Percentiles rank a stretch among this genome's conserved stretches.
phyloP scores from a whole-genome alignment of 495 filamentous ascomycete species.

The Bryoglossum gracile region DNA sequence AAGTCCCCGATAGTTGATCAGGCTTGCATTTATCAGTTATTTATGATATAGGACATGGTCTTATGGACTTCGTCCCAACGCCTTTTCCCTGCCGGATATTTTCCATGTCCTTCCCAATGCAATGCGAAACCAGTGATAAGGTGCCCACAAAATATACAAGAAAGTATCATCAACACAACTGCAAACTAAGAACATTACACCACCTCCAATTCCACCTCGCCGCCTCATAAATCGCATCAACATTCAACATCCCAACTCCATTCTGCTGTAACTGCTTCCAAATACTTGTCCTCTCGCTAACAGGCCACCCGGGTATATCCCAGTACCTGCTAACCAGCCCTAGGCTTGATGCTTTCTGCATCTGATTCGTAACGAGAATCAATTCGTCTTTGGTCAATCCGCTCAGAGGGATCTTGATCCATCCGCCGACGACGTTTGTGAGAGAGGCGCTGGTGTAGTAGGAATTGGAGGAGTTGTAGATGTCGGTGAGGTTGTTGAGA shows the following conservation, averaged over 20 bases:
- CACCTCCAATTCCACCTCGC: slow-evolving; percentile 20
- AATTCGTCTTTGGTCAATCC: slow-evolving; percentile 28
- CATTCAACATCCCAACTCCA: slow-evolving; percentile 19
- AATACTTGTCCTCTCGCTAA: slow-evolving; percentile 10
- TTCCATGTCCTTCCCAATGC: too few relatives aligned
- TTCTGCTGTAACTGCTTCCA: slow-evolving; percentile 14
- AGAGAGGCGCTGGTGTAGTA: slow-evolving; percentile 44
- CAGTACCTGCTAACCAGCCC: slow-evolving; percentile 22
- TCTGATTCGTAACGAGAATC: slow-evolving; percentile 8
- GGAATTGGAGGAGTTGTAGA: slow-evolving; percentile 34
- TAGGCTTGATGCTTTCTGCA: slow-evolving; percentile 7
- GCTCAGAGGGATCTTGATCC: slow-evolving; percentile 9
- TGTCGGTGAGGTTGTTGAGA: slow-evolving; percentile 24
- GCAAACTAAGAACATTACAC: slow-evolving; percentile 14
- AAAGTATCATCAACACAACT: slow-evolving; percentile 15
- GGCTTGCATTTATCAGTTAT: too few relatives aligned
- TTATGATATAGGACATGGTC: too few relatives aligned
- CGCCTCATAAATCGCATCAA: slow-evolving; percentile 14
- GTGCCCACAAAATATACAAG: too few relatives aligned
- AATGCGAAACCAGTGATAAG: too few relatives aligned
- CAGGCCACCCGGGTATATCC: slow-evolving; percentile 22
- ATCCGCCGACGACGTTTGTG: slow-evolving; percentile 4
- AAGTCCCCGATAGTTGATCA: too few relatives aligned
- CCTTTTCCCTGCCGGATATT: too few relatives aligned
- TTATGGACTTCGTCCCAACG: too few relatives aligned